phyloP scores from a whole-genome alignment of 805 yeast genomes.

The Yarrowia yakushimensis region DNA sequence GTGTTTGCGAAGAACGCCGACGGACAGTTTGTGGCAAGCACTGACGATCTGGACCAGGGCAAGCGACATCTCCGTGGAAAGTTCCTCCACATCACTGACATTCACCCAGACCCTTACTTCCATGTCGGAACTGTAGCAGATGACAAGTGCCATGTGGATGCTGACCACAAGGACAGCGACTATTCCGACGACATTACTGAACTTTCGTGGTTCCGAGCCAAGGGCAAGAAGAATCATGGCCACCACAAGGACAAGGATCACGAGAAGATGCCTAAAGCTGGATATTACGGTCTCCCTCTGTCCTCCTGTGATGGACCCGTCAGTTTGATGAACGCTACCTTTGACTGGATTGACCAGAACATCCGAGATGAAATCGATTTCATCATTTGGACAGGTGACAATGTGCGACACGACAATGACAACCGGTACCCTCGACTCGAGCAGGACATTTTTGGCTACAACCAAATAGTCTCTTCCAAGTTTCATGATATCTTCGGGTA shows the following conservation, averaged over 20 bases:
- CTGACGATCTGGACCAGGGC: background rate
- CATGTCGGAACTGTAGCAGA: slow-evolving; percentile 49
- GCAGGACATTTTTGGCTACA: slow-evolving; percentile 63
- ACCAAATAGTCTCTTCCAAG: slow-evolving; percentile 51
- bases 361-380: slow-evolving; percentile 76
- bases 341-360: slow-evolving; percentile 62
- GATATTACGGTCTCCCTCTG: slow-evolving; percentile 69
- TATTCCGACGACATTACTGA: background rate
- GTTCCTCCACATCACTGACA: slow-evolving; percentile 80
- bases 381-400: slow-evolving; percentile 89
- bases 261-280: slow-evolving; percentile 41
- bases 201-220: background rate
- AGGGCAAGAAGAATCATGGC: slow-evolving; percentile 10
- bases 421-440: slow-evolving; percentile 72
- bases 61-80: slow-evolving; percentile 56
- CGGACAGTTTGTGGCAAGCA: slow-evolving; percentile 9
- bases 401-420: slow-evolving; percentile 80
- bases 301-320: slow-evolving; percentile 77
- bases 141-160: slow-evolving; percentile 51
- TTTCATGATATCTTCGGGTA: slow-evolving; percentile 45
- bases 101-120: slow-evolving; percentile 78
- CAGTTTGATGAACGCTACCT: slow-evolving; percentile 55
- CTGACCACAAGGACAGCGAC: slow-evolving; percentile 1
- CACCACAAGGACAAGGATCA: slow-evolving; percentile 40
- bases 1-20: slow-evolving; percentile 15